Evolutionary conservation across 2,329 filamentous ascomycete species (phyloP).

Genomic region (Phialemonium atrogriseum): DNA sequence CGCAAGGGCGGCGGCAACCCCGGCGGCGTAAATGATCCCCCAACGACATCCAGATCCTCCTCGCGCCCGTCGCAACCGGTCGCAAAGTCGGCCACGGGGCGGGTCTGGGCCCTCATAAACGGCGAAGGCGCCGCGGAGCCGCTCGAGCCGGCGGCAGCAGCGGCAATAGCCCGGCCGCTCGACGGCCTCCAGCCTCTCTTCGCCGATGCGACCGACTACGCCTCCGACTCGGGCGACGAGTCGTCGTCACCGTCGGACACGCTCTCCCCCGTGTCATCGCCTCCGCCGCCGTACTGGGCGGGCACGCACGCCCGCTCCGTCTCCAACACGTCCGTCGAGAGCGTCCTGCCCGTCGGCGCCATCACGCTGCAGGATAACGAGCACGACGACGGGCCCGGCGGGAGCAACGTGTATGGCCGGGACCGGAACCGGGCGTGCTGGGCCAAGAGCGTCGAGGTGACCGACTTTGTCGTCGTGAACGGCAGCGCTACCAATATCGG

Average conservation of each 20-base stretch:
- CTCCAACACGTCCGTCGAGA: constrained; percentile 37
- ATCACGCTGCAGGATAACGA: constrained; percentile 59
- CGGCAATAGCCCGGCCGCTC: no score
- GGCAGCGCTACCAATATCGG: constrained; percentile 54
- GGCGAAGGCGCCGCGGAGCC: no score
- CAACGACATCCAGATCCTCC: no score
- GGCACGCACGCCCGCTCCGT: constrained; percentile 19
- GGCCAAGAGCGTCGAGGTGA: constrained; percentile 54
- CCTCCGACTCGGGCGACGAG: constrained; percentile 6
- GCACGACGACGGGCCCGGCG: constrained; percentile 35
- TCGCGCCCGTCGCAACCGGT: constrained; percentile 7
- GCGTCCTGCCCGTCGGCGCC: constrained; percentile 39
- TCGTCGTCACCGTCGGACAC: constrained; percentile 7
- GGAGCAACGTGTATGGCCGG: constrained; percentile 15
- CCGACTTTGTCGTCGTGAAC: constrained; percentile 49
- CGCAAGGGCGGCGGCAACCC: no score
- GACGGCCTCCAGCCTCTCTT: constrained; percentile 1
- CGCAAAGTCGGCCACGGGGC: no score
- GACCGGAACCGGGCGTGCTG: constrained; percentile 51
- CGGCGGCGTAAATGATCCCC: no score
- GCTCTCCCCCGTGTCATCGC: constrained; percentile 18
- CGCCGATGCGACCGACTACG: background rate
- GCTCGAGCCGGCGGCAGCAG: no score
- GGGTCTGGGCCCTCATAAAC: no score
- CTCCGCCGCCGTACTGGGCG: constrained; percentile 40